Percentiles rank a stretch among this genome's conserved stretches.
Evolutionary conservation across 441 rosid species (phyloP).

Genomic region (Aquilaria agallochum): DNA sequence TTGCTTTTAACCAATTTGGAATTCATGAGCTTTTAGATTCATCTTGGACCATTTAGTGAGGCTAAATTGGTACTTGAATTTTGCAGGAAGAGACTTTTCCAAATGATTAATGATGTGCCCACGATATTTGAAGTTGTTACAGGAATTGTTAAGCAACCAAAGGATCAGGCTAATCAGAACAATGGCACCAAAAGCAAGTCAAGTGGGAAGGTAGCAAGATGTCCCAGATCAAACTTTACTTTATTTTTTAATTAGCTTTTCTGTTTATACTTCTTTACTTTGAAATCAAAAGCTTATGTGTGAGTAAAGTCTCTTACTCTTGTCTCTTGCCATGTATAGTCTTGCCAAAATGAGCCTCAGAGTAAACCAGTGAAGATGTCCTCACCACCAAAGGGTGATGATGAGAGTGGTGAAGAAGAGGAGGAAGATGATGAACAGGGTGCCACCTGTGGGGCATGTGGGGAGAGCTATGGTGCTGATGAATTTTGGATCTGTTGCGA

Average conservation of each 20-base stretch:
- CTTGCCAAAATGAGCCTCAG: constrained; percentile 52
- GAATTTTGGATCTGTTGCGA: constrained; percentile 98
- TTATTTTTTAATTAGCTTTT: not conserved
- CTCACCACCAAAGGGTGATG: constrained; percentile 63
- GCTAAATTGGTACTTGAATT: not conserved
- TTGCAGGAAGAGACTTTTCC: constrained; percentile 88
- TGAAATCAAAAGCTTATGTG: no score
- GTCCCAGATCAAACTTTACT: not conserved
- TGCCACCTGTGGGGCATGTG: constrained; percentile 91
- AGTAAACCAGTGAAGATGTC: constrained; percentile 46
- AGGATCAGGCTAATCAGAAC: constrained; percentile 60
- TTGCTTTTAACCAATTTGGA: no score
- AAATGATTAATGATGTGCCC: constrained; percentile 84
- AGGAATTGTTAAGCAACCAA: constrained; percentile 63
- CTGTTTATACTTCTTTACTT: not conserved
- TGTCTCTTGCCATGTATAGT: constrained; percentile 23
- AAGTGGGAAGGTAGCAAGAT: constrained; percentile 56
- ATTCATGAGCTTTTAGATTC: no score
- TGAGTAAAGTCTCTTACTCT: no score
- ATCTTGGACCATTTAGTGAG: no score
- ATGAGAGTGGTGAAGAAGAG: constrained; percentile 83
- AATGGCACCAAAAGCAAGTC: constrained; percentile 67
- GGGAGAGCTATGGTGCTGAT: constrained; percentile 79
- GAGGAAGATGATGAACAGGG: constrained; percentile 90
- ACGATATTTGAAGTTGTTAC: constrained; percentile 84